Base-by-base conservation (phyloP, 2,329 filamentous ascomycete genomes). In the Magnaporthales sp. region DNA sequence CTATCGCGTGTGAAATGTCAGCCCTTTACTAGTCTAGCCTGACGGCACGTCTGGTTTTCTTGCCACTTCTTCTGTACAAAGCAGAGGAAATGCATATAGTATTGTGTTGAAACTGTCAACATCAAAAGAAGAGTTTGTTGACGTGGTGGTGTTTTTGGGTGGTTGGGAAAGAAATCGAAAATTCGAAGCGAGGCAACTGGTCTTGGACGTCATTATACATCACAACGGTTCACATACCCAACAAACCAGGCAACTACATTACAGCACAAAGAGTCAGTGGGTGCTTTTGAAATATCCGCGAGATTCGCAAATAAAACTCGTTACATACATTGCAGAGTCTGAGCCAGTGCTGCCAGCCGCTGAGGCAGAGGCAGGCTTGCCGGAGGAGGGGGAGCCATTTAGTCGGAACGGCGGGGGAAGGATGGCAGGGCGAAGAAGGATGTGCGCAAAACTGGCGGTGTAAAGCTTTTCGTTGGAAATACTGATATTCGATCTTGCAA, bases 291-390 rank as follows among this genome's bases (percentile, higher is more conserved):
- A 51, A 26, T 54, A 29, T 51, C 22, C 29, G n/a, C 30, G 24
- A 38, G 6, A 63, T n/a, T 7, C 30, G 5, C 19, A 38, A 24
- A 15, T n/a, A 32, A 26, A 63, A 7, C 46, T 62, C 29, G 63
- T 76, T 77, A 87, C 81, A 78, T 87, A 90, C 94, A 99, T 83
- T 98, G 95, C 72, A 98, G 84, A 62, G 93, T 98, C 79, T 96
- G 89, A 71, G 90, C 93, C 72, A 98, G 84, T 72, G 86, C 83
- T 73, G 92, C 79, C 68, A 97, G 81, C 75, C 93, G 86, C 81
- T 95, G 88, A 75, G 82, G 80, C 74, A 95, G 82, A 77, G 92
- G 89, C 78, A 90, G 78, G 72, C 81, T 84, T 67, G 90, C 81
- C 68, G 89, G 81, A 70, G 91, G 89, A 78, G 90, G 89, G 80